phyloP scores from a whole-genome alignment of 768 basidiomycete species.

The Russula olivacea region DNA sequence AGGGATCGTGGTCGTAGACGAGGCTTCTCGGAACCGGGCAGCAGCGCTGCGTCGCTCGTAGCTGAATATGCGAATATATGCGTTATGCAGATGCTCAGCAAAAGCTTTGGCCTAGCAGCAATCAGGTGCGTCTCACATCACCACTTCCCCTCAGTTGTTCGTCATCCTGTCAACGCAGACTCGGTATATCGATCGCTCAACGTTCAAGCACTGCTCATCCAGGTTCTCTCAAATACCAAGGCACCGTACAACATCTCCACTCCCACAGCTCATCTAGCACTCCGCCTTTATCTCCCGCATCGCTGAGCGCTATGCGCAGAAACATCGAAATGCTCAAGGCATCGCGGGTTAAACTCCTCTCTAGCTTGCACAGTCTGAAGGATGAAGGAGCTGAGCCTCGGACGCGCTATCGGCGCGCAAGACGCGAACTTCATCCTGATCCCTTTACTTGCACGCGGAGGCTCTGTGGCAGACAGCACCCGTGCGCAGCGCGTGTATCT shows the following conservation, averaged over 20 bases:
- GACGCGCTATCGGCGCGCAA: conserved; percentile 67
- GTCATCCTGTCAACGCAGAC: conserved; percentile 40
- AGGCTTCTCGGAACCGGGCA: conserved; percentile 73
- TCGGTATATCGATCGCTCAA: conserved; percentile 86
- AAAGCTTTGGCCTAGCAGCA: conserved; percentile 91
- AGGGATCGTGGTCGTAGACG: conserved; percentile 91
- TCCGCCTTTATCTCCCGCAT: conserved; percentile 62
- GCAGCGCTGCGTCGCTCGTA: conserved; percentile 65
- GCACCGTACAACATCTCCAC: conserved; percentile 96
- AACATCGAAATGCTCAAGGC: conserved; percentile 55
- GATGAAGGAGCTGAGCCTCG: conserved; percentile 55
- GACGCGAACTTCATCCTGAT: conserved; percentile 89
- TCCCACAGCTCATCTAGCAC: conserved; percentile 79
- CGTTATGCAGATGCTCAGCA: conserved; percentile 96
- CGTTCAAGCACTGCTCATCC: conserved; percentile 87
- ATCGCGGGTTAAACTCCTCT: conserved; percentile 53
- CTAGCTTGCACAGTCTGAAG: conserved; percentile 43
- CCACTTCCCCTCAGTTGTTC: conserved; percentile 3
- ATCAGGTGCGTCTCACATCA: conserved; percentile 61
- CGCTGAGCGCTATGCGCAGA: conserved; percentile 57
- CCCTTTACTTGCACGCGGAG: conserved; percentile 54
- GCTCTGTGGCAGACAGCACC: conserved; percentile 47
- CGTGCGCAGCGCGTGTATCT: conserved; percentile 68
- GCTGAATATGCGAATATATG: conserved; percentile 81
- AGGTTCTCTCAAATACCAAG: conserved; percentile 89